Base-by-base conservation (phyloP, 192 early-diverging fungal genomes). In the Podila epicladia region DNA sequence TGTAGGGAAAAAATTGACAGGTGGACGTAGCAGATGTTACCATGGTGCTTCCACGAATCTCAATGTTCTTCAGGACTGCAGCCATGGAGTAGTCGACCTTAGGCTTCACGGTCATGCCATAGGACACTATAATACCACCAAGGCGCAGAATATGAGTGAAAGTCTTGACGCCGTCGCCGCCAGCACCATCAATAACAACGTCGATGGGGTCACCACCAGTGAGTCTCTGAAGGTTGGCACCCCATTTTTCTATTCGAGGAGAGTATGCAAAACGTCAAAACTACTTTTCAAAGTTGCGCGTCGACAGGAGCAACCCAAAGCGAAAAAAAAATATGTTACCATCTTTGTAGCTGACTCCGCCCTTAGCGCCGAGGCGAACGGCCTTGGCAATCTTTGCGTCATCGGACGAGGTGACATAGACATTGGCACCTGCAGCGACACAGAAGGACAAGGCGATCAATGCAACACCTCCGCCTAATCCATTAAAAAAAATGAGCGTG, bases 281-380 rank as follows among this genome's bases (percentile, higher is more conserved):
- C 5, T 12, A 11, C 49, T 29, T 13, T 28, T n/a, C 5, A 50
- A 33, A n/a, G 0, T n/a, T 7, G 29, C 15, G 15, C n/a, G 22
- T 53, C 48, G 31, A 28, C n/a, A 55, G 5, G 11, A 22, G 15
- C 8, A 32, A 31, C 4, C 50, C 15, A 2, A 50, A n/a, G 13
- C 17, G 24, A 45, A 11, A 0, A 31, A 11, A 45, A 11, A 0
- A 31, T 32, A 7, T 9, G 33, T 50, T 75, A 92, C 90, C 84
- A 29, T 87, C 75, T 73, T 85, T 93, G 67, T 94, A 94, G 65
- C 90, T 89, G 28, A 91, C 90, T 8, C 92, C 93, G 17, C 92
- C 92, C 59, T 74, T 82, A 3, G 93, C 93, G 32, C 93, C 93
- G 9, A 93, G 65, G 24, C 74, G 50, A 22, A 91, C 72, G 29